Evolutionary conservation across 768 basidiomycete genomes (phyloP).

Genomic region (Nevesoporus exiguus): DNA sequence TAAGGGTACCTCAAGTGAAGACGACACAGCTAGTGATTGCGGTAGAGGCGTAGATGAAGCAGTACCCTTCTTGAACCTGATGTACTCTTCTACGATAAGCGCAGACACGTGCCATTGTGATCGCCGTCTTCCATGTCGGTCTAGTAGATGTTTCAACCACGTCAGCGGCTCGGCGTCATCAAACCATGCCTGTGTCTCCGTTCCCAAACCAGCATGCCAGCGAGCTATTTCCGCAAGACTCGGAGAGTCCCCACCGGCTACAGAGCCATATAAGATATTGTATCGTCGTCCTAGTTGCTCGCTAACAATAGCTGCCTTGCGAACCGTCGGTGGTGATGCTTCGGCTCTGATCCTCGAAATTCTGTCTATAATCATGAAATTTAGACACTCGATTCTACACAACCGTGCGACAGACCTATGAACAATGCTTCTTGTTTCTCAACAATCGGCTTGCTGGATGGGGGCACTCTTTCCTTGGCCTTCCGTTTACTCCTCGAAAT

Average conservation of each 20-base stretch:
- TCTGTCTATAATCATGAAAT: slow-evolving; percentile 43
- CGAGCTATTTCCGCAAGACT: slow-evolving; percentile 51
- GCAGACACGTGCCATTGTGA: slow-evolving; percentile 66
- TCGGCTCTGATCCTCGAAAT: slow-evolving; percentile 49
- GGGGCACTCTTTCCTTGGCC: slow-evolving; percentile 46
- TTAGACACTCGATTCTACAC: background rate
- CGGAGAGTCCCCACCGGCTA: slow-evolving; percentile 33
- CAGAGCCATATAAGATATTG: slow-evolving; percentile 43
- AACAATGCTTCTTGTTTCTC: slow-evolving; percentile 61
- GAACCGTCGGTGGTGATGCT: slow-evolving; percentile 50
- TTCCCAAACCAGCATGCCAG: slow-evolving; percentile 58
- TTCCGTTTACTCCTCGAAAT: slow-evolving; percentile 51
- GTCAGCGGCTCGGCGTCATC: slow-evolving; percentile 67
- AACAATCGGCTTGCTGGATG: slow-evolving; percentile 41
- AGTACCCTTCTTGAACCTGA: slow-evolving; percentile 38
- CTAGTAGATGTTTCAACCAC: slow-evolving; percentile 67
- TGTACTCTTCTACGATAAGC: slow-evolving; percentile 64
- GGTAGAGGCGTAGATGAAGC: slow-evolving; percentile 12
- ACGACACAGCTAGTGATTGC: slow-evolving; percentile 13
- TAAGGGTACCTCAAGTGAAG: slow-evolving; percentile 14
- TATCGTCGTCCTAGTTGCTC: slow-evolving; percentile 70
- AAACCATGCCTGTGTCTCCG: slow-evolving; percentile 45
- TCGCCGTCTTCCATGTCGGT: slow-evolving; percentile 42
- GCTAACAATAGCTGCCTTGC: slow-evolving; percentile 60
- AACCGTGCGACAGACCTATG: slow-evolving; percentile 40